A percentile compares a stretch with the other conserved stretches of the same genome.
These are phyloP conservation scores for Candida hispaniensis DNA, from an alignment of 805 yeast species.

Conservation along the genomic window DNA sequence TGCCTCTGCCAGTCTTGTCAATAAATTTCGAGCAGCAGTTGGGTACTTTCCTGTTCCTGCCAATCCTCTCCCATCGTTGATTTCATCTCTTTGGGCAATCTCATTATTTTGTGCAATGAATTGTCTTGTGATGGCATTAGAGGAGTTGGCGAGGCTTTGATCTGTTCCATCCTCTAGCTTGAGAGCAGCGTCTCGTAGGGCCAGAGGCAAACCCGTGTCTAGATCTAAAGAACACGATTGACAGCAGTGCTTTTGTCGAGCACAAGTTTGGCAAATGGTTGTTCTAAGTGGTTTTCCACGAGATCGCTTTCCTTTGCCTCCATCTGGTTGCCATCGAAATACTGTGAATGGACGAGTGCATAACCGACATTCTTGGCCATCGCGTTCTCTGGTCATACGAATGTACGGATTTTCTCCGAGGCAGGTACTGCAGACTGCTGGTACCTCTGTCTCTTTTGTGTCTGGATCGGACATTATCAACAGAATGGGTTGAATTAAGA, in stretches of 20 bases:
- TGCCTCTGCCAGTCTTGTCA: conserved; percentile 37
- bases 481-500: conserved; percentile 3
- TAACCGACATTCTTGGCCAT: conserved; percentile 73
- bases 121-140: conserved; percentile 43
- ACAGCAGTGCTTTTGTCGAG: conserved; percentile 71
- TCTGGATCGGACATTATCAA: conserved; percentile 25
- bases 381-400: conserved; percentile 57
- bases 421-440: conserved; percentile 65
- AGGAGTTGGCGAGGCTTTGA: conserved; percentile 33
- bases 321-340: conserved; percentile 57
- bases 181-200: conserved; percentile 69
- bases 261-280: conserved; percentile 66
- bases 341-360: conserved; percentile 81
- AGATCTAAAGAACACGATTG: conserved; percentile 81
- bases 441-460: conserved; percentile 34
- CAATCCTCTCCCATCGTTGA: conserved; percentile 20
- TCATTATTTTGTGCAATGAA: conserved; percentile 45
- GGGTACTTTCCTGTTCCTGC: conserved; percentile 25
- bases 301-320: conserved; percentile 31
- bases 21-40: conserved; percentile 41
- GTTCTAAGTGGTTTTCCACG: conserved; percentile 32
- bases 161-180: conserved; percentile 47
- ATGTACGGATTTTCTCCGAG: conserved; percentile 55
- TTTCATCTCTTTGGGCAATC: conserved; percentile 23
- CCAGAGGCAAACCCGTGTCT: conserved; percentile 67